Conservation (phyloP, 2,329 filamentous ascomycete genomes). For the Drechmeria coniospora region DNA sequence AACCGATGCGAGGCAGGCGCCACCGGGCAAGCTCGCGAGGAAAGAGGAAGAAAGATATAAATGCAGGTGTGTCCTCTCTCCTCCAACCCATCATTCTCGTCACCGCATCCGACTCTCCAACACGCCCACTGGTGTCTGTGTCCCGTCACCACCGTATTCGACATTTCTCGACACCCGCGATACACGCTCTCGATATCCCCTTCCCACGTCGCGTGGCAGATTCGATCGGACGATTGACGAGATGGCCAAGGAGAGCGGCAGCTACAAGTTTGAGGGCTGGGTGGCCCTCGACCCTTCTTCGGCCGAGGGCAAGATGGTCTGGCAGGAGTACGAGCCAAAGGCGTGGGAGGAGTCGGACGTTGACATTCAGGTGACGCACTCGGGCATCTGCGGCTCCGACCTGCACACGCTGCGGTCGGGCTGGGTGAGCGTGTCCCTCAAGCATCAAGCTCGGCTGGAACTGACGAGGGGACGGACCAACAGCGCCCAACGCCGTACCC, state of each 20-base stretch:
- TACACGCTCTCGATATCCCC: too few relatives aligned
- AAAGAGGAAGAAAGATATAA: too few relatives aligned
- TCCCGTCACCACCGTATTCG: too few relatives aligned
- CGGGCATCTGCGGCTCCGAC: conserved; percentile 50
- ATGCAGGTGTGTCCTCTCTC: too few relatives aligned
- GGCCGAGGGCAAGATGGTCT: conserved; percentile 35
- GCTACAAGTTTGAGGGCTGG: conserved; percentile 37
- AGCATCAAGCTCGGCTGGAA: neutral
- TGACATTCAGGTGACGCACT: conserved; percentile 50
- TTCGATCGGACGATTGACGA: conserved; percentile 5
- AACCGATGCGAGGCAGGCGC: too few relatives aligned
- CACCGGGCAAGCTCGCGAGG: too few relatives aligned
- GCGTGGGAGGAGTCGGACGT: conserved; percentile 50
- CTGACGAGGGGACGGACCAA: neutral
- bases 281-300: conserved; percentile 25
- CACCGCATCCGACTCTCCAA: too few relatives aligned
- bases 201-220: too few relatives aligned
- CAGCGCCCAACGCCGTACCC: conserved; percentile 15
- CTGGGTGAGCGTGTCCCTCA: conserved; percentile 20
- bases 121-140: too few relatives aligned
- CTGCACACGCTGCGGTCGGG: conserved; percentile 42
- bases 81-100: too few relatives aligned
- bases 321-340: conserved; percentile 45
- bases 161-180: too few relatives aligned
- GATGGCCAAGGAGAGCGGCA: conserved; percentile 11